Evolutionary conservation across 2,329 filamentous ascomycete species (phyloP), one percentile per base, ranked within the genome.

Genomic region (Penicillium hordei): DNA sequence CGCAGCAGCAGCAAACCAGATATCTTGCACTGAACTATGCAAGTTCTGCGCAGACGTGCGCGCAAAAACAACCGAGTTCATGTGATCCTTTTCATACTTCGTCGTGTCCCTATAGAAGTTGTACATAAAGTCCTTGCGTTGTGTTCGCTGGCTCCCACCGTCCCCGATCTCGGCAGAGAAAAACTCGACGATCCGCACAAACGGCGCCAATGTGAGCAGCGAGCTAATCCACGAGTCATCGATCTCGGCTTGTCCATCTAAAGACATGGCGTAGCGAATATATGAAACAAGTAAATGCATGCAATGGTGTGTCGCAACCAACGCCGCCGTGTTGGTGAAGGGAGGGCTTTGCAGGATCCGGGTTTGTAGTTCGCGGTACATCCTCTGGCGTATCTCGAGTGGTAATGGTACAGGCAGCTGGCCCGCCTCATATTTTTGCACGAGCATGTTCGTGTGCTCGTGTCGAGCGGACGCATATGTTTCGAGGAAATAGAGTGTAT

Each of bases 161-260:
- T 76, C 73, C 6, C 75, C 75, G 33, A 78, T 77, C 55, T 78
- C 76, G 0, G 76, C 76, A 2, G 75, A 76, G 63, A 78, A 76
- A 53, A 72, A 78, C 52, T 78, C 75, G 33, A 75, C 71, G 8
- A 76, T 70, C 4, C 75, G 73, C 23, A 63, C 61, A 42, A 78
- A 76, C 4, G 75, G 73, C 12, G 74, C 75, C 5, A 74, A 60
- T 1, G 74, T 73, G 19, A 78, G 72, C 19, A 78, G 65, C 9
- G 75, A 76, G 52, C 71, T 74, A 38, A 77, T 76, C 71, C 75
- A 76, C 19, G 70, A 70, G 45, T 76, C 73, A 48, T 76, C 70
- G 4, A 67, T 62, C 12, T 62, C 69, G 4, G 63, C 64, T 23
- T 52, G 49, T 7, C 33, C 48, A 25, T 75, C 75, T 1, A 72